Percentiles rank a stretch among this genome's conserved stretches.
These are phyloP conservation scores for Sphagnum magellanicum DNA, from an alignment of 228 moss, liverwort and hornwort genomes.

Conservation along the genomic window DNA sequence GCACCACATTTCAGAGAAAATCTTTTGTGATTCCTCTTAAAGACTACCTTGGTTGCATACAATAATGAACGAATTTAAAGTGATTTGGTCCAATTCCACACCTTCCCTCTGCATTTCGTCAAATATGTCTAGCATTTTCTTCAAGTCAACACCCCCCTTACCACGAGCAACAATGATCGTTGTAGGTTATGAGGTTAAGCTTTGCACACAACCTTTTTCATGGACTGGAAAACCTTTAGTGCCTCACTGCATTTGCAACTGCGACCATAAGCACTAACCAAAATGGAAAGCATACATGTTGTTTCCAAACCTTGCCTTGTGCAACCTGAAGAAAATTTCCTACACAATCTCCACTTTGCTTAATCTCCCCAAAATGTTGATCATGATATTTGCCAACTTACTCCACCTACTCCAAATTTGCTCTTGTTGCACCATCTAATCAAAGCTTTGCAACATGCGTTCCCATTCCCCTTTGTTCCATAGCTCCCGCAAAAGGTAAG, in stretches of 20 bases:
- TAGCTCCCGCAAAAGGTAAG: constrained; percentile 74
- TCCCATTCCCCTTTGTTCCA: constrained; percentile 97
- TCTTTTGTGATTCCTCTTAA: constrained; percentile 89
- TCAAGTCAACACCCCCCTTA: constrained; percentile 91
- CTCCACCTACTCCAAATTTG: constrained; percentile 89
- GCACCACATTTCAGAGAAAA: constrained; percentile 92
- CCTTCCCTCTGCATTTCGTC: constrained; percentile 99
- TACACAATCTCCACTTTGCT: constrained; percentile 92
- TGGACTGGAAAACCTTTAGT: constrained; percentile 82
- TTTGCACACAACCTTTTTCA: constrained; percentile 96
- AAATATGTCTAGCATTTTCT: constrained; percentile 85
- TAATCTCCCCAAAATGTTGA: constrained; percentile 80
- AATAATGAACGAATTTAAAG: constrained; percentile 88
- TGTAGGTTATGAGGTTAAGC: constrained; percentile 92
- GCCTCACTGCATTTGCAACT: constrained; percentile 94
- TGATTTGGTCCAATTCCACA: constrained; percentile 93
- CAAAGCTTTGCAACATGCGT: constrained; percentile 75
- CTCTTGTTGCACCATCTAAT: constrained; percentile 91
- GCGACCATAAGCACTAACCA: constrained; percentile 87
- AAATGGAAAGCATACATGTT: constrained; percentile 95
- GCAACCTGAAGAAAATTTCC: constrained; percentile 75
- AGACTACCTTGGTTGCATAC: constrained; percentile 90
- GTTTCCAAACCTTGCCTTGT: constrained; percentile 82
- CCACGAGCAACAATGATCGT: constrained; percentile 96
- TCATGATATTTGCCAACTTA: constrained; percentile 95